A percentile compares a stretch with the other conserved stretches of the same genome.
These are phyloP conservation scores for Populus alba DNA, from an alignment of 345 rosid species.

Conservation along the genomic window DNA sequence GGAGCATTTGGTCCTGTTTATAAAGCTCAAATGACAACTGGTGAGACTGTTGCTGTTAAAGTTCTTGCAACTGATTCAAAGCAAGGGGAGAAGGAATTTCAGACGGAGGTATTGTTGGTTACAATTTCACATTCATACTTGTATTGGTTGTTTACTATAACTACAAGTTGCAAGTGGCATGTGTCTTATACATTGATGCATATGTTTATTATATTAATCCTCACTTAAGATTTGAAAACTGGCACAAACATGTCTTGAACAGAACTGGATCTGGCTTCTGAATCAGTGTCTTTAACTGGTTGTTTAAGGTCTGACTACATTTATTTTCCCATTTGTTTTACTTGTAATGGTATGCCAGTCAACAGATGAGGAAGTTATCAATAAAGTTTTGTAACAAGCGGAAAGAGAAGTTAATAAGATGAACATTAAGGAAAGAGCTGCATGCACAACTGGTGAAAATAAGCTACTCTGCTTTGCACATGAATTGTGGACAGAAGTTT, in stretches of 20 bases:
- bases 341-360: not conserved
- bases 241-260: not conserved
- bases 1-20: conserved; percentile 99
- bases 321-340: not conserved
- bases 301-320: not conserved
- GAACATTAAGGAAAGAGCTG: not conserved
- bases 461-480: not conserved
- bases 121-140: not conserved
- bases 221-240: not conserved
- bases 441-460: not conserved
- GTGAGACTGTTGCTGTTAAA: conserved; percentile 91
- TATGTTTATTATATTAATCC: not conserved
- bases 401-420: not conserved
- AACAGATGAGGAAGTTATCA: not conserved
- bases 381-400: not conserved
- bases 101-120: conserved; percentile 66
- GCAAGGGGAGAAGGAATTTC: conserved; percentile 99
- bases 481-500: not conserved
- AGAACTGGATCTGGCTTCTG: not conserved
- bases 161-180: not conserved
- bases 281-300: not conserved
- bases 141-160: not conserved
- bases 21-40: conserved; percentile 90
- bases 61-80: conserved; percentile 94
- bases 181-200: not conserved